These are phyloP conservation scores for Canavalia ensiformis DNA, from an alignment of 306 rosid species.

Conservation along the genomic window DNA sequence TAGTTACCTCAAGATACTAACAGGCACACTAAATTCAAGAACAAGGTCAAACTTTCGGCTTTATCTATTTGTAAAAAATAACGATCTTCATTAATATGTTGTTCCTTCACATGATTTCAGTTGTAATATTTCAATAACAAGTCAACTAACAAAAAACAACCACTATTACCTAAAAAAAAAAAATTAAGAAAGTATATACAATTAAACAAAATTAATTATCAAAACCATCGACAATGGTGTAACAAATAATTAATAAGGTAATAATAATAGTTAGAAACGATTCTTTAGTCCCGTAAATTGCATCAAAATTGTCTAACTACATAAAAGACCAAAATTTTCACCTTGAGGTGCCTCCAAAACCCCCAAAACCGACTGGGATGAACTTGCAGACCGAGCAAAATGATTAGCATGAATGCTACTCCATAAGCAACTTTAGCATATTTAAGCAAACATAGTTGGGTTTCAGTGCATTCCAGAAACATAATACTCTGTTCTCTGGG, in stretches of 20 bases:
- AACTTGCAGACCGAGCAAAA: slow-evolving; percentile 60
- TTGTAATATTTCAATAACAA: slow-evolving; percentile 19
- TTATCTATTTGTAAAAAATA: slow-evolving; percentile 7
- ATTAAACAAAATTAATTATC: slow-evolving; percentile 63
- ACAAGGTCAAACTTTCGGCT: not conserved
- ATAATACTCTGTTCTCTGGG: slow-evolving; percentile 8
- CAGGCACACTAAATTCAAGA: not conserved
- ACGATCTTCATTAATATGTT: slow-evolving; percentile 8
- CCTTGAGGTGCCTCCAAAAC: slow-evolving; percentile 55
- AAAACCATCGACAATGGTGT: slow-evolving; percentile 53
- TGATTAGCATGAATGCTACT: slow-evolving; percentile 35
- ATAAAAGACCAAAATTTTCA: slow-evolving; percentile 59
- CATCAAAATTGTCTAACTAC: slow-evolving; percentile 65
- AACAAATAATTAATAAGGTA: slow-evolving; percentile 10
- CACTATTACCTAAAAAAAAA: slow-evolving; percentile 32
- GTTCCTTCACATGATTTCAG: slow-evolving; percentile 43
- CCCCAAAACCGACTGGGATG: slow-evolving; percentile 48
- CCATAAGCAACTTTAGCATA: slow-evolving; percentile 13
- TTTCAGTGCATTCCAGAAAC: slow-evolving; percentile 11
- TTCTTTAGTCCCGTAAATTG: slow-evolving; percentile 52
- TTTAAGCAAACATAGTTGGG: slow-evolving; percentile 8
- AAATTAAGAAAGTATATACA: slow-evolving; percentile 64
- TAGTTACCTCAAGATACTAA: not conserved
- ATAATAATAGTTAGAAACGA: slow-evolving; percentile 44
- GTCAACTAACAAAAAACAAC: slow-evolving; percentile 43